Base-by-base conservation (phyloP, 495 filamentous ascomycete genomes). In the Aspergillus steynii region DNA sequence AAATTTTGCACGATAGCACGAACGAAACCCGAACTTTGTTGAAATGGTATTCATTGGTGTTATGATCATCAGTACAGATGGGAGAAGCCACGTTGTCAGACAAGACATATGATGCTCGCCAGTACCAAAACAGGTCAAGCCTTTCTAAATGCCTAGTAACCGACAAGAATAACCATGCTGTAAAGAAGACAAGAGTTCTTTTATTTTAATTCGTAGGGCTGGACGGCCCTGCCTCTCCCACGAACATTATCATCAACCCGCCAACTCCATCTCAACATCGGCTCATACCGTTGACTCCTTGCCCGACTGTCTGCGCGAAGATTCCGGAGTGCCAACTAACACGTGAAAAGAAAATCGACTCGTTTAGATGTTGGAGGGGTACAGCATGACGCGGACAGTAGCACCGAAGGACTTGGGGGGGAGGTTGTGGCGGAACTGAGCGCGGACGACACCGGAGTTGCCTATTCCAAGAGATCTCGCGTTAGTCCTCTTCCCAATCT, bases 371-470 rank as follows among this genome's bases (percentile, higher is more conserved):
- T 74, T 77, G 73, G 78, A 97, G 81, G 95, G 95, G 85, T 98
- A 99, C 77, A 99, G 87, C 95, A 99, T 98, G 78, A 99, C 87
- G 77, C 96, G 87, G 80, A 98, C 90, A 69, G 92, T 91, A 69
- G 93, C 95, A 78, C 96, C 95, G 84, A 99, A 96, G 74, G 91
- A 90, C 82, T 90, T 92, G 61, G 95, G 85, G 68, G 96, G 95
- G 68, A 98, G 91, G 78, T 96, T 97, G 81, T 84, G 82, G 76
- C 89, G 85, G 87, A 99, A 99, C 81, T 96, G 91, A 74, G 94
- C 93, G 75, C 94, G 87, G 70, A 99, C 95, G 71, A 96, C 89
- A 71, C 95, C 95, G 65, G 90, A 95, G 86, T 97, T 98, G 75
- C 94, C 91, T 94, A 62, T 56, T 64, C 3, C 37, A 12, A 42